These are phyloP conservation scores for Apiospora sp. DNA, from an alignment of 2,329 filamentous ascomycete genomes.

Conservation along the genomic window DNA sequence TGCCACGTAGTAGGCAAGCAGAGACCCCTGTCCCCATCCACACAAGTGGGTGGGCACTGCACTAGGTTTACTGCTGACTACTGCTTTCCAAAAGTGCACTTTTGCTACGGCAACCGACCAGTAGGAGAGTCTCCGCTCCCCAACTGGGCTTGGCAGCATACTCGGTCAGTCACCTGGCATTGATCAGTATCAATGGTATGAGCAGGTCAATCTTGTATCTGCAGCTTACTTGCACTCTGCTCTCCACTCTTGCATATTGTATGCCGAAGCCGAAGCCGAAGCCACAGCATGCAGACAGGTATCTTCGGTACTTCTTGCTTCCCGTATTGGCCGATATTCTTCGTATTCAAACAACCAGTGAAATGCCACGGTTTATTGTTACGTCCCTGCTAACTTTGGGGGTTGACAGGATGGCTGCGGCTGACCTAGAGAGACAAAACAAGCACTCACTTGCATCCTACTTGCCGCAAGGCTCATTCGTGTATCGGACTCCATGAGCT, in stretches of 20 bases:
- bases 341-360: not conserved
- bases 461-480: not conserved
- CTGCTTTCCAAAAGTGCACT: conserved; percentile 10
- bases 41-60: not conserved
- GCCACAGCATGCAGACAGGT: not conserved
- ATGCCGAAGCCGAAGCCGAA: not conserved
- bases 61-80: not conserved
- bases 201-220: not conserved
- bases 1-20: not conserved
- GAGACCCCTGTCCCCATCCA: not conserved
- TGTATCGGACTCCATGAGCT: not conserved
- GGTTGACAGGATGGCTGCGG: not conserved
- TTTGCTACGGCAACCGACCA: not conserved
- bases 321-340: not conserved
- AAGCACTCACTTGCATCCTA: not conserved
- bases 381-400: not conserved
- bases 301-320: not conserved
- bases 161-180: not conserved
- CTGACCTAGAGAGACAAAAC: not conserved
- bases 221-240: not conserved
- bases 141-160: not conserved
- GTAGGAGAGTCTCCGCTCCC: not conserved
- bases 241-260: not conserved
- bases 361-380: not conserved
- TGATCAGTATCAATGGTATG: not conserved